Evolutionary conservation across 768 basidiomycete species (phyloP).

Genomic region (Pisolithus albus): DNA sequence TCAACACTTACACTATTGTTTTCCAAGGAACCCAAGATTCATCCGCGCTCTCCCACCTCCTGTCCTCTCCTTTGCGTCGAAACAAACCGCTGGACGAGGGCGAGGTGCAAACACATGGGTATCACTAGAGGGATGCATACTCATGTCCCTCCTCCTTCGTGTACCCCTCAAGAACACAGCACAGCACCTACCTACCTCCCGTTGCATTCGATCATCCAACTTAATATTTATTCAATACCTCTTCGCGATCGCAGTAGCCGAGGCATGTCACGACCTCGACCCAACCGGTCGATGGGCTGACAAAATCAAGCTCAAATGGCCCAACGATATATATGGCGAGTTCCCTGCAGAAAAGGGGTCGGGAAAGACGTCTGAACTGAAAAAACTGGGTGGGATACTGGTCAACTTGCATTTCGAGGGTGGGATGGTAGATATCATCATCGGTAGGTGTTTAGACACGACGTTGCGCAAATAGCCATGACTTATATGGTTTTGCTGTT

Average conservation of each 20-base stretch:
- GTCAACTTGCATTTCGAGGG: slow-evolving; percentile 82
- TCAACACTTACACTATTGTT: too few species aligned
- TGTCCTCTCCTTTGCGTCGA: slow-evolving; percentile 75
- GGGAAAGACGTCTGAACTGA: slow-evolving; percentile 33
- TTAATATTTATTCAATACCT: slow-evolving; percentile 95
- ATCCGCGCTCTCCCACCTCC: slow-evolving; percentile 67
- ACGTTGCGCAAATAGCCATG: neutral
- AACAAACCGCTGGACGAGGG: slow-evolving; percentile 83
- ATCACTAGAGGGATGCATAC: slow-evolving; percentile 84
- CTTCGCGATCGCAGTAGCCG: slow-evolving; percentile 81
- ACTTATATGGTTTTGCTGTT: neutral
- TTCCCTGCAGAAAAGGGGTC: slow-evolving; percentile 33
- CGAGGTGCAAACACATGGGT: slow-evolving; percentile 89
- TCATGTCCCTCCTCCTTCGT: slow-evolving; percentile 39
- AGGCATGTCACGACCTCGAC: slow-evolving; percentile 63
- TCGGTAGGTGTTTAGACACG: slow-evolving; percentile 48
- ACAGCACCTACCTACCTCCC: slow-evolving; percentile 1
- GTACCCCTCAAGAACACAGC: slow-evolving; percentile 12
- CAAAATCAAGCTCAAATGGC: slow-evolving; percentile 85
- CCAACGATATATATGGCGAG: slow-evolving; percentile 87
- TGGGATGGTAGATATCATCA: slow-evolving; percentile 65
- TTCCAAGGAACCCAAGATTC: slow-evolving; percentile 64
- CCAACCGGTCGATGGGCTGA: slow-evolving; percentile 41
- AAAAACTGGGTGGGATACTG: slow-evolving; percentile 87
- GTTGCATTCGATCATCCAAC: slow-evolving; percentile 34